Evolutionary conservation across 108 stramenopile genomes (phyloP), one percentile per base, ranked within the genome.

Genomic region (Aurantiochytrium sp.): DNA sequence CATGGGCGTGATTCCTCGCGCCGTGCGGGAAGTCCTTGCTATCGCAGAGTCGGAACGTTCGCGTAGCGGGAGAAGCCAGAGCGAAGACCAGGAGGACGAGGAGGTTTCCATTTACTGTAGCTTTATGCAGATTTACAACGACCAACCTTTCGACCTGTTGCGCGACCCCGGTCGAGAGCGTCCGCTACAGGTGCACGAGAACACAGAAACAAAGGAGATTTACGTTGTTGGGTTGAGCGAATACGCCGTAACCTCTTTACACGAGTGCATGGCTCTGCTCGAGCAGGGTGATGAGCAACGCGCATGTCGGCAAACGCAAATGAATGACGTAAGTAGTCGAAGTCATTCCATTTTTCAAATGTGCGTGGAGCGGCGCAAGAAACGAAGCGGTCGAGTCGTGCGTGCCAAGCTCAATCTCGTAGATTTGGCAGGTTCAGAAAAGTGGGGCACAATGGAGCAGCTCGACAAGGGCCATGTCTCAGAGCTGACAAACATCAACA

Each of bases 71-170:
- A n/a, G 64, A 12, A 69, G 64, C 64, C 87, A 89, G 10, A 87
- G 96, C 45, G 88, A 94, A 57, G 91, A 93, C 23, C 93, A 93
- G 16, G 87, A 95, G 43, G 95, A 95, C 45, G 60, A 89, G 47
- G 89, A 95, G 18, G 88, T 91, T 35, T 72, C 76, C 4, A 95
- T 98, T 47, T 93, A 88, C n/a, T 95, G 94, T 76, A 94, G 94
- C 29, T 97, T 95, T 88, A 93, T 97, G 58, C 96, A 98, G 90
- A 96, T 98, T 87, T 97, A 98, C 92, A 97, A 97, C 88, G 98
- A 99, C 59, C 58, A 91, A 47, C 90, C 97, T 19, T 94, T 92
- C 49, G 96, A 97, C 91, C 89, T 98, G 90, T 88, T 98, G 58
- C 91, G 89, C 44, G 94, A 95, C 64, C 72, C 89, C 6, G 60